phyloP scores from a whole-genome alignment of 257 asterid genomes.

The Leptodermis oblonga region DNA sequence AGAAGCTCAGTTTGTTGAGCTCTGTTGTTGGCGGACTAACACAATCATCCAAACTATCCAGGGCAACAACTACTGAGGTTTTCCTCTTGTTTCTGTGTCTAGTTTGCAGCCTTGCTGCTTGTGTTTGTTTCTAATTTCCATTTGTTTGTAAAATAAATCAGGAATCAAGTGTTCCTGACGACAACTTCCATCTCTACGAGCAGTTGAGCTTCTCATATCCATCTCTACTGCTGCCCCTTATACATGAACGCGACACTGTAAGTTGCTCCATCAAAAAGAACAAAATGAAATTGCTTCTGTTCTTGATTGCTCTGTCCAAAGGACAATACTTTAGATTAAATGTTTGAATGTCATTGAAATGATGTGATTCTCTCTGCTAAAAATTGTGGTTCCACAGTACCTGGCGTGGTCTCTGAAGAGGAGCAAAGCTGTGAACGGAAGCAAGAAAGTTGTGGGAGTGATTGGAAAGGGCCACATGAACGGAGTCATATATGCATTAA shows the following conservation, averaged over 20 bases:
- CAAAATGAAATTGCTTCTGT: background rate
- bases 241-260: conserved; percentile 84
- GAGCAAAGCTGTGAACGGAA: conserved; percentile 85
- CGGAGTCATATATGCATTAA: conserved; percentile 72
- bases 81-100: background rate
- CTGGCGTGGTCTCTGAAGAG: conserved; percentile 93
- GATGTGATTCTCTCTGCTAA: background rate
- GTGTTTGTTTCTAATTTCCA: background rate
- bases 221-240: conserved; percentile 71
- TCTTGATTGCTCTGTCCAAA: no score
- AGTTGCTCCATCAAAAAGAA: conserved; percentile 18
- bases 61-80: conserved; percentile 44
- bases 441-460: conserved; percentile 79
- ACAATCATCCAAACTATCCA: conserved; percentile 45
- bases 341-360: no score
- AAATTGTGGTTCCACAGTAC: conserved; percentile 42
- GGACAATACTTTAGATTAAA: no score
- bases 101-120: background rate
- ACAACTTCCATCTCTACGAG: conserved; percentile 63
- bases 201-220: conserved; percentile 71
- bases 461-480: conserved; percentile 91
- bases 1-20: conserved; percentile 59
- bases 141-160: conserved; percentile 15
- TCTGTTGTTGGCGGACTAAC: conserved; percentile 61
- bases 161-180: conserved; percentile 43